Base-by-base conservation (phyloP, 768 basidiomycete genomes). In the Pisolithus tinctorius region DNA sequence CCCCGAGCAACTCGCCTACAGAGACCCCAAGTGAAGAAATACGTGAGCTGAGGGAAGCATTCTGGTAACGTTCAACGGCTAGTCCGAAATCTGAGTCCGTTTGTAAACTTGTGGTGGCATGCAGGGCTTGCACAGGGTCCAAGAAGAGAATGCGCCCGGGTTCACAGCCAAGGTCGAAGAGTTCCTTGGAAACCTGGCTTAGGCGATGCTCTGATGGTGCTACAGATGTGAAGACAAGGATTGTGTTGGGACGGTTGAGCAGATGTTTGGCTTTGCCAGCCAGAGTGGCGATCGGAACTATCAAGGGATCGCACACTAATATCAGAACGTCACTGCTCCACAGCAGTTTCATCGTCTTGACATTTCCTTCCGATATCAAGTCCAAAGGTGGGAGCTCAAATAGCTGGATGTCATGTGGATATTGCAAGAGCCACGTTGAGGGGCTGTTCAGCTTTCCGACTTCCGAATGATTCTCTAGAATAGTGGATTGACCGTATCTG, bases 31-130 rank as follows among this genome's bases (percentile, higher is more conserved):
- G 55, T 23, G 68, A 60, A 7, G 83, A 76, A 26, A 88, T 63
- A n/a, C 74, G 70, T 17, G 87, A 89, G 6, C 71, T 76, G 23
- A 78, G 60, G 51, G 78, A 81, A 8, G 81, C 75, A 54, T 80
- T 75, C 59, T 87, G 84, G 64, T 81, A 90, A 52, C 69, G 72
- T 53, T 87, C 82, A 13, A 89, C 73, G 30, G 78, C 74, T 3
- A 70, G 57, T 13, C 78, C 55, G 1, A 79, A 79, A 4, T 64
- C 65, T 1, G 77, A 70, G 40, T 78, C 66, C 8, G 71, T 57
- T 53, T 71, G 74, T 31, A 90, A 66, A 25, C 69, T 56, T 30
- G 67, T 67, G 6, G 84, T 69, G 3, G 83, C 86, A 1, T 64
- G 62, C 10, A 82, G 52, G 0, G 86, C 86, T 36, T 81, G 80